Conservation (phyloP, 1,284 basidiomycete genomes). For the Rhodotorula sp. region DNA sequence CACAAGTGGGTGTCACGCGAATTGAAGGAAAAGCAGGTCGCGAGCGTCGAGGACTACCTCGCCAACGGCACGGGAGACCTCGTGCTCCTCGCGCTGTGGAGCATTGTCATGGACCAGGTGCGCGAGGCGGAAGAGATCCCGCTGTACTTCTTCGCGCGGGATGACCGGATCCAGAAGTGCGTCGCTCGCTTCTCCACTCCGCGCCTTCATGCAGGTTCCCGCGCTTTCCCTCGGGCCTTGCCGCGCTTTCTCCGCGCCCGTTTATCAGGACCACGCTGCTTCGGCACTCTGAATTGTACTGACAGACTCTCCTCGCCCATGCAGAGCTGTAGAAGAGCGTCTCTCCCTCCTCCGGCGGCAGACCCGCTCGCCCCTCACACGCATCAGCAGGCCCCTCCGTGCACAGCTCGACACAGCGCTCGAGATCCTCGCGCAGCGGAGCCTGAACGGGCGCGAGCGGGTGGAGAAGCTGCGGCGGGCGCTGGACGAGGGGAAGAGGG, state of each 20-base stretch:
- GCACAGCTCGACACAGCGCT: conserved; percentile 17
- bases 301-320: not conserved
- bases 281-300: not conserved
- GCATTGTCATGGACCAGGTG: conserved; percentile 37
- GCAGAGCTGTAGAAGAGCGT: conserved; percentile 38
- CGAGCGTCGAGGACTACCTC: conserved; percentile 43
- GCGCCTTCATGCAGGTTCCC: not conserved
- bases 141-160: conserved; percentile 40
- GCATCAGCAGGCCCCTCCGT: not conserved
- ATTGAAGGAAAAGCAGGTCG: conserved; percentile 39
- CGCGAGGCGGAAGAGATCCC: conserved; percentile 29
- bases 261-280: too few species aligned
- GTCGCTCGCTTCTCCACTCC: not conserved
- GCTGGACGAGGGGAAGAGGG: conserved; percentile 15
- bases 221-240: not conserved
- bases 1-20: conserved; percentile 42
- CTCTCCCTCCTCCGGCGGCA: conserved; percentile 6
- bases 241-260: too few species aligned
- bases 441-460: conserved; percentile 19
- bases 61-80: conserved; percentile 44
- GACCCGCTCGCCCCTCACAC: not conserved
- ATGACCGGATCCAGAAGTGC: conserved; percentile 39
- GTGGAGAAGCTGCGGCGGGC: conserved; percentile 12
- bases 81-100: conserved; percentile 43
- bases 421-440: conserved; percentile 17